Evolutionary conservation across 1,139 yeast genomes (phyloP), one percentile per base, ranked within the genome.

Genomic region (Blastobotrys petasosporus): DNA sequence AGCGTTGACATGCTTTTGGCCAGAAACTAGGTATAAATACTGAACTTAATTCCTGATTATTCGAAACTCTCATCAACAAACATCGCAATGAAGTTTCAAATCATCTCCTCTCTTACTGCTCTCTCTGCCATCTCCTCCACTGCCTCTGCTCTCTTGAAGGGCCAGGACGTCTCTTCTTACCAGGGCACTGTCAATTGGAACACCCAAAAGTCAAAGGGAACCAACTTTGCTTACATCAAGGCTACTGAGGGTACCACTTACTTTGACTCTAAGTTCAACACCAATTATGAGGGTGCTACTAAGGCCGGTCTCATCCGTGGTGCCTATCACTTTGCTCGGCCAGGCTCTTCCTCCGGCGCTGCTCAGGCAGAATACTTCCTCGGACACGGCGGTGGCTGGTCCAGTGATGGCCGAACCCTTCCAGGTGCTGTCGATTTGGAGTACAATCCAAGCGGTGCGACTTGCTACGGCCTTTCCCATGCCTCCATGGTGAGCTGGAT

Each of bases 271-370:
- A 29, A 29, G 12, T 37, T 37, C 12, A 20, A 13, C 25, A 11
- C 20, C 40, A 23, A 37, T 6, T 37, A 37, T 16, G 25, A 37
- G 25, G 40, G 40, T 5, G 32, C 40, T 28, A n/a, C 13, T 28
- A 8, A 37, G 12, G 40, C 40, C 7, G 32, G 32, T 5, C 5
- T 37, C 13, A 12, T n/a, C 40, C 40, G 40, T 5, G 40, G 40
- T 10, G 16, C 40, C 9, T 37, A 37, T n/a, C 40, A 37, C 23
- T 37, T 37, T 37, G 40, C 40, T n/a, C 32, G 23, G 3, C 40
- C 40, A 25, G 40, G 9, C 12, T n/a, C 29, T 8, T 15, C 25
- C 7, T 28, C 33, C n/a, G 40, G 40, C 3, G 23, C 33, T 16
- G 7, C 33, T 12, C 41, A 30, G 28, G 41, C 41, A 11, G 29